phyloP scores from a whole-genome alignment of 164 flowering plant genomes.

The Nymphaea colorata region DNA sequence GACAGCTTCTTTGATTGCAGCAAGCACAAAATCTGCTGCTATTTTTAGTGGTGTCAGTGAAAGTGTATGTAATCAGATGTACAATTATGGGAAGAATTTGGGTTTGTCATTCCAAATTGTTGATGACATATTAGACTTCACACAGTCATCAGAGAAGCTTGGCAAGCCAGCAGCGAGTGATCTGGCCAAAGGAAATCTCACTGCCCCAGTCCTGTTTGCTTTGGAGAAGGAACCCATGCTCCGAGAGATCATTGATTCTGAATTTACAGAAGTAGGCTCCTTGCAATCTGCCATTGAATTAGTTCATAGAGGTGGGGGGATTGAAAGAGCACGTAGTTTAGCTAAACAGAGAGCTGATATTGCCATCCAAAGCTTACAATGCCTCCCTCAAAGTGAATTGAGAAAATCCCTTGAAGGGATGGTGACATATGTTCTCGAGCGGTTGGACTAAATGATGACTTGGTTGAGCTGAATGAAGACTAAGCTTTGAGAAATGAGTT shows the following conservation, averaged over 20 bases:
- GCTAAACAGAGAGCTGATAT: conserved; percentile 69
- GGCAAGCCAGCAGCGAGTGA: conserved; percentile 94
- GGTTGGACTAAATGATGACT: conserved; percentile 40
- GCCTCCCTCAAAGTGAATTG: conserved; percentile 57
- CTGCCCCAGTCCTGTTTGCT: conserved; percentile 91
- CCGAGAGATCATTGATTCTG: conserved; percentile 75
- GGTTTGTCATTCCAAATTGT: conserved; percentile 94
- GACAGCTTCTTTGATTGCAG: conserved; percentile 88
- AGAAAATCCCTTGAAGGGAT: conserved; percentile 63
- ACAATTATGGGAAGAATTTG: conserved; percentile 74
- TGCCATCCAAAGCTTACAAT: conserved; percentile 55
- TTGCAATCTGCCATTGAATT: conserved; percentile 58
- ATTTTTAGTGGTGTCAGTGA: conserved; percentile 65
- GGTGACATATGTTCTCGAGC: conserved; percentile 63
- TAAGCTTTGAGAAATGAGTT: no score
- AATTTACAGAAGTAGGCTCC: conserved; percentile 71
- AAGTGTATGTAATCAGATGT: conserved; percentile 47
- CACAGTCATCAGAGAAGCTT: conserved; percentile 85
- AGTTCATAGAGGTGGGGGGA: conserved; percentile 59
- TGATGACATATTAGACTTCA: conserved; percentile 90
- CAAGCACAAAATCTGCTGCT: conserved; percentile 88
- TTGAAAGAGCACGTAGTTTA: conserved; percentile 53
- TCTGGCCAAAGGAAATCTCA: conserved; percentile 79
- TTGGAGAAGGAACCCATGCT: conserved; percentile 63
- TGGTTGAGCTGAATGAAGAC: no score